Evolutionary conservation across 176 grass and related monocot species (phyloP), one percentile per base, ranked within the genome.

Genomic region (Dendrocalamus sinicus): DNA sequence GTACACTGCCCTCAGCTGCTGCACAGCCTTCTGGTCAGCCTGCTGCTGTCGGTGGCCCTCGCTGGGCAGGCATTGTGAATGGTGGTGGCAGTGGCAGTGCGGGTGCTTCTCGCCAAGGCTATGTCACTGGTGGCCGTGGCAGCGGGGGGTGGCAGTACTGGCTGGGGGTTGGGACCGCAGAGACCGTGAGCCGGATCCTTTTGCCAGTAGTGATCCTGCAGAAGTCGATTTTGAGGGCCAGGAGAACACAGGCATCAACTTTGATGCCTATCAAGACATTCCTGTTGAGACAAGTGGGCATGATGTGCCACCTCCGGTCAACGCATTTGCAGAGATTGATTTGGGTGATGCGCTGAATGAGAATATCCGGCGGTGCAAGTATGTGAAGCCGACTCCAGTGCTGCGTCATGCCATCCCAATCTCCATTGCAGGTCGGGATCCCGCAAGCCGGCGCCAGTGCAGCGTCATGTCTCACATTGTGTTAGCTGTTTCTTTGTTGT

Each of bases 281-380:
- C 92, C 95, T 62, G 92, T 97, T 44, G 95, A 98, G 62, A 93
- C 91, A n/a, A 98, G 89, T 83, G 95, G 95, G 46, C 88, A 95
- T 51, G 91, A 92, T 51, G 91, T 98, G 17, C 93, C 95, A 67
- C 57, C 85, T 35, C 77, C 91, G 1, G 95, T 93, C 78, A 92
- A 89, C 67, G 95, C 92, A 7, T 97, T 97, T 80, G 92, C 89
- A 28, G 91, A 93, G 66, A 97, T 97, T 82, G 95, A 97, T 86
- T 81, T 97, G 79, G 95, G 95, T 47, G 73, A 93, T 70, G 91
- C 80, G 19, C 44, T 98, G 86, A 98, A 98, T 76, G 91, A 93
- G 53, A 95, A 97, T 40, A 95, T 93, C n/a, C 84, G 86, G 30
- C 90, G 93, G 81, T 98, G 95, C 88, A 89, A 90, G 73, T 95